Percentiles rank a stretch among this genome's conserved stretches.
Evolutionary conservation across 192 early-diverging fungal species (phyloP).

Genomic region (Backusella westeae): DNA sequence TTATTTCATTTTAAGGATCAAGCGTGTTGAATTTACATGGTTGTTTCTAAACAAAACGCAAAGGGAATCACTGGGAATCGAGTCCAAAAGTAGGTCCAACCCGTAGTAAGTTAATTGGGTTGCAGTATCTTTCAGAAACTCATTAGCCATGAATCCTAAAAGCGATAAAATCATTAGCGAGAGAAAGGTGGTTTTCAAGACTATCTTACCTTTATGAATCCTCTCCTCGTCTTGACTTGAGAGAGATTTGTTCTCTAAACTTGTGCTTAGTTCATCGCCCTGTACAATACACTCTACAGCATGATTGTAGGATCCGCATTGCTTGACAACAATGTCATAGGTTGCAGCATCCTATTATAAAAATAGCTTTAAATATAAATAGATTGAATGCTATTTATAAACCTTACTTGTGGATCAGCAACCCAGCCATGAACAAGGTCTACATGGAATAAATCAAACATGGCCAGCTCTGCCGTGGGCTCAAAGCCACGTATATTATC

Average conservation of each 20-base stretch:
- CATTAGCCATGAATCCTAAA: slow-evolving; percentile 52
- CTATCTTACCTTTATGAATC: not conserved
- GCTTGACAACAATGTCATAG: slow-evolving; percentile 49
- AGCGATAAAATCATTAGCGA: no score
- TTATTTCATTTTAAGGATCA: not conserved
- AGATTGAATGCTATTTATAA: not conserved
- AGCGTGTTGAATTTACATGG: slow-evolving; percentile 52
- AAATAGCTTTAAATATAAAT: not conserved
- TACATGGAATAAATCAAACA: slow-evolving; percentile 82
- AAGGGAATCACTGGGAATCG: slow-evolving; percentile 54
- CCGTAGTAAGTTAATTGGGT: slow-evolving; percentile 87
- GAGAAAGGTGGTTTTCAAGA: not conserved
- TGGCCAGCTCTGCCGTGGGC: slow-evolving; percentile 52
- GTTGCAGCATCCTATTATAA: slow-evolving; percentile 46
- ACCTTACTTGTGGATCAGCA: slow-evolving; percentile 55
- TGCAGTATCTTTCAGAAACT: slow-evolving; percentile 72
- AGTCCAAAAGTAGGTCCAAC: slow-evolving; percentile 60
- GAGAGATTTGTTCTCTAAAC: not conserved
- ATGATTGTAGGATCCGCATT: slow-evolving; percentile 71
- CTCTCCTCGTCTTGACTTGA: not conserved
- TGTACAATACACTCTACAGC: slow-evolving; percentile 76
- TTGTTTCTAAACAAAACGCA: slow-evolving; percentile 94
- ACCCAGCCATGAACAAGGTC: slow-evolving; percentile 91
- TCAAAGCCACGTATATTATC: slow-evolving; percentile 77
- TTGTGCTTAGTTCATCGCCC: slow-evolving; percentile 48